Conservation (phyloP, 1,284 basidiomycete genomes). For the Pascua guehoae region DNA sequence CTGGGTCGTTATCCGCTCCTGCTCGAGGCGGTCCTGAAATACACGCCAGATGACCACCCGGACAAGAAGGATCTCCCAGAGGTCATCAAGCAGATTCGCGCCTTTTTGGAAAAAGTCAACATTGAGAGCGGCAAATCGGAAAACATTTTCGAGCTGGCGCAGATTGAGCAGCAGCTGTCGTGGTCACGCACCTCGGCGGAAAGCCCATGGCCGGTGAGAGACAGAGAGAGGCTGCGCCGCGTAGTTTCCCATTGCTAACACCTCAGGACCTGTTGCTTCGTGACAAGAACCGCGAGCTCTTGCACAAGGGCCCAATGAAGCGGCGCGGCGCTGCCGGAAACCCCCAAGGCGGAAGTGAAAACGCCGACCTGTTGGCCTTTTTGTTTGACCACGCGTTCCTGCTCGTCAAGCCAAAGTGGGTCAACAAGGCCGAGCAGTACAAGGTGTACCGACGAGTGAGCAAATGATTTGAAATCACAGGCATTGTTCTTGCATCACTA, state of each 20-base stretch:
- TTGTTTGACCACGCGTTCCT: constrained; percentile 95
- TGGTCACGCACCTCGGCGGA: constrained; percentile 75
- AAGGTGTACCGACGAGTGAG: constrained; percentile 77
- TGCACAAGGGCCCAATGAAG: constrained; percentile 91
- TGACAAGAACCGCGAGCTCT: constrained; percentile 83
- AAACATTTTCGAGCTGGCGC: constrained; percentile 86
- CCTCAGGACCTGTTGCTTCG: constrained; percentile 74
- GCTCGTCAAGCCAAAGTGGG: constrained; percentile 86
- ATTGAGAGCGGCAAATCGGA: constrained; percentile 86
- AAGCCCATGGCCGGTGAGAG: too few species aligned
- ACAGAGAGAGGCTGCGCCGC: constrained; percentile 63
- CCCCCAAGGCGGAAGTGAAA: constrained; percentile 60
- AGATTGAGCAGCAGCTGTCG: constrained; percentile 77
- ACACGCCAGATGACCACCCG: constrained; percentile 84
- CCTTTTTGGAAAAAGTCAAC: constrained; percentile 85
- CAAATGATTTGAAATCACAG: constrained; percentile 54
- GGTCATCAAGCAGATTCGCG: constrained; percentile 74
- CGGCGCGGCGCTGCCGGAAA: constrained; percentile 66
- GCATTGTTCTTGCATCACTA: constrained; percentile 48
- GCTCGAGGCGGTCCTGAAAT: constrained; percentile 87
- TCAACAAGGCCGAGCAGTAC: constrained; percentile 78
- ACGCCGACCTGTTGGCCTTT: constrained; percentile 86
- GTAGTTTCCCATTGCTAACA: constrained; percentile 6
- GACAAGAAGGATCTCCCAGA: constrained; percentile 79
- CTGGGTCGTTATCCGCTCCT: constrained; percentile 92